Conservation (phyloP, 768 basidiomycete species). For the Hericium alpestre region DNA sequence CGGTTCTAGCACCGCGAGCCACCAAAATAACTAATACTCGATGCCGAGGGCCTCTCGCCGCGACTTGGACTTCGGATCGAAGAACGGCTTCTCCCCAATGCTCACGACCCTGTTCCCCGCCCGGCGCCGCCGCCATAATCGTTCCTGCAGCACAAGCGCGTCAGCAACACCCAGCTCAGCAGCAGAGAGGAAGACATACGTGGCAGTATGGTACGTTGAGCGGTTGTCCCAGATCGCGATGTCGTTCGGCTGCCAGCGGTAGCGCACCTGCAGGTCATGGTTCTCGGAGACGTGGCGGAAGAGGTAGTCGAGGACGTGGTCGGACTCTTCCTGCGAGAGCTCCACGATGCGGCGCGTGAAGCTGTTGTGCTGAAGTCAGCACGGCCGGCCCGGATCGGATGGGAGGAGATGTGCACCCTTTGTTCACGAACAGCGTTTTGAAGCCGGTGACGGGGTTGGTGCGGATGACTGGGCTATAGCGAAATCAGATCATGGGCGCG, state of each 20-base stretch:
- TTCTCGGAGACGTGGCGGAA: constrained; percentile 63
- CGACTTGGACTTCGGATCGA: constrained; percentile 1
- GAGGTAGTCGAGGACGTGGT: constrained; percentile 56
- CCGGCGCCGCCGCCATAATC: neutral
- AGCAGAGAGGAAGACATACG: neutral
- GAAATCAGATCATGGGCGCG: too few relatives aligned
- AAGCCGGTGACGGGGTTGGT: constrained; percentile 81
- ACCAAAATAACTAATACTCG: neutral
- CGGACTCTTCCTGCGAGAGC: constrained; percentile 74
- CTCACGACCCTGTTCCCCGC: constrained; percentile 2
- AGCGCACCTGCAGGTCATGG: constrained; percentile 65
- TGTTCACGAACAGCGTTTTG: constrained; percentile 77
- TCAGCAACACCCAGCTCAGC: too few relatives aligned
- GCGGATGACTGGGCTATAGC: constrained; percentile 51
- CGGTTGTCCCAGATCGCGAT: constrained; percentile 79
- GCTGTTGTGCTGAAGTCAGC: constrained; percentile 25
- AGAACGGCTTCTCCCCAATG: constrained; percentile 2
- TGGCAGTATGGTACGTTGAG: constrained; percentile 1
- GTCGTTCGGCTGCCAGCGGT: constrained; percentile 67
- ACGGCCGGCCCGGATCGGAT: neutral
- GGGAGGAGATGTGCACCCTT: constrained; percentile 28
- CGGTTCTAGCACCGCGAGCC: neutral
- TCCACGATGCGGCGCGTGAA: constrained; percentile 75
- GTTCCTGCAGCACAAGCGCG: neutral
- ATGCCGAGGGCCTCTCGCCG: constrained; percentile 1